A percentile compares a stretch with the other conserved stretches of the same genome.
Conservation (phyloP, 305 asterid genomes). For the Salvia sclarea region DNA sequence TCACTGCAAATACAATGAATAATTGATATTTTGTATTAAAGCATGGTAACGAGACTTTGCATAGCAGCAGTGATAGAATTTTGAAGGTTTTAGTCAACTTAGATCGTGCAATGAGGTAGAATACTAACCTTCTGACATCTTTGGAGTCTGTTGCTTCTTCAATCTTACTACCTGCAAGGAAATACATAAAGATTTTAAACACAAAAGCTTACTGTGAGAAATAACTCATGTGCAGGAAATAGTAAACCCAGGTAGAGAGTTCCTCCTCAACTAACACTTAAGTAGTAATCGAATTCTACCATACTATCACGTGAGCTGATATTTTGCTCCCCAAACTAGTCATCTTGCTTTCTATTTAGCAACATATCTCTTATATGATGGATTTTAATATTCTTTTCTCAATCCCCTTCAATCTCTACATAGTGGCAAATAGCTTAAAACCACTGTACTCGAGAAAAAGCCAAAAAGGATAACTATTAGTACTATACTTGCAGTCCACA, state of each 20-base stretch:
- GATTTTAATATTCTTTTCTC: neutral
- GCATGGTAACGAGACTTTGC: neutral
- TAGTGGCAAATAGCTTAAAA: neutral
- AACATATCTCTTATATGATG: conserved; percentile 1
- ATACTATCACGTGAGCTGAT: neutral
- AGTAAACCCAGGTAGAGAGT: conserved; percentile 9
- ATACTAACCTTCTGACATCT: conserved; percentile 40
- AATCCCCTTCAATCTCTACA: too few species aligned
- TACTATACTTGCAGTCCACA: neutral
- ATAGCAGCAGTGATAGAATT: neutral
- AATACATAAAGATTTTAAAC: conserved; percentile 16
- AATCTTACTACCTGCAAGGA: conserved; percentile 46
- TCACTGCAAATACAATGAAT: conserved; percentile 33
- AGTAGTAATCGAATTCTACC: neutral
- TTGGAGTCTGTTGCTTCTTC: conserved; percentile 44
- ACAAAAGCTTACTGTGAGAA: conserved; percentile 4
- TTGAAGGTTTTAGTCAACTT: conserved; percentile 2
- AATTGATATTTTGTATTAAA: conserved; percentile 17
- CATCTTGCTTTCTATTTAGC: neutral
- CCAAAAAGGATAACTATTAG: neutral
- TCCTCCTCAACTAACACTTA: neutral
- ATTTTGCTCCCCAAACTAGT: neutral
- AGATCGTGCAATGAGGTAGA: conserved; percentile 3
- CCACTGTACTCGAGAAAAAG: neutral
- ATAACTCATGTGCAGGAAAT: neutral